Evolutionary conservation across 257 asterid species (phyloP), one percentile per base, ranked within the genome.

Genomic region (Gentiana dahurica): DNA sequence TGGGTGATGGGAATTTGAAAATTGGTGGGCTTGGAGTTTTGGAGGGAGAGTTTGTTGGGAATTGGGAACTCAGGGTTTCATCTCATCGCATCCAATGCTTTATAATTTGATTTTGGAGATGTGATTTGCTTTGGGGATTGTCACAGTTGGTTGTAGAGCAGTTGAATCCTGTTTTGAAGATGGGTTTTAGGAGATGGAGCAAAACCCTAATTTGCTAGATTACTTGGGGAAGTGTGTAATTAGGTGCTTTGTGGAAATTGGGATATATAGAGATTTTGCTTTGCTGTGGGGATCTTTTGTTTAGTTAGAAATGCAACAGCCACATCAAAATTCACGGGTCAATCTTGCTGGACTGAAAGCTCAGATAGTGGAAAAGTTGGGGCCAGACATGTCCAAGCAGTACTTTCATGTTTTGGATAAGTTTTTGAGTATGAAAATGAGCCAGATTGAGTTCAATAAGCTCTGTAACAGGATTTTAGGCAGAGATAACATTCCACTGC

Each of bases 361-460:
- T 68, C 93, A 75, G 63, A 59, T 89, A 55, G 79, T 76, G 67
- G 86, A 76, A 84, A 89, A 80, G 66, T 72, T 89, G 5, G 95
- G 95, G 71, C 78, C 80, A 0, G 95, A 83, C 68, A 64, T 73
- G 71, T 84, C 88, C 73, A 86, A 84, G 73, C 95, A 75, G 74
- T 89, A 89, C 49, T 86, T 89, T 48, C 66, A 77, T 65, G 77
- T 71, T 83, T 77, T 89, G 72, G 77, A 78, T 59, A 80, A 77
- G 64, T 79, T 89, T 63, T 63, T 89, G 79, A 76, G 77, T 78
- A 72, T 74, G 73, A 89, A 80, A 75, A 56, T 86, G 76, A 84
- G 77, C 71, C 83, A 84, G 73, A 79, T 62, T 59, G 97, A 89
- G 69, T 81, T 86, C 71, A 68, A 84, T 71, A 86, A 84, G 73